Evolutionary conservation across 2,329 filamentous ascomycete genomes (phyloP).

Genomic region (Pseudopyrenochaeta lycopersici): DNA sequence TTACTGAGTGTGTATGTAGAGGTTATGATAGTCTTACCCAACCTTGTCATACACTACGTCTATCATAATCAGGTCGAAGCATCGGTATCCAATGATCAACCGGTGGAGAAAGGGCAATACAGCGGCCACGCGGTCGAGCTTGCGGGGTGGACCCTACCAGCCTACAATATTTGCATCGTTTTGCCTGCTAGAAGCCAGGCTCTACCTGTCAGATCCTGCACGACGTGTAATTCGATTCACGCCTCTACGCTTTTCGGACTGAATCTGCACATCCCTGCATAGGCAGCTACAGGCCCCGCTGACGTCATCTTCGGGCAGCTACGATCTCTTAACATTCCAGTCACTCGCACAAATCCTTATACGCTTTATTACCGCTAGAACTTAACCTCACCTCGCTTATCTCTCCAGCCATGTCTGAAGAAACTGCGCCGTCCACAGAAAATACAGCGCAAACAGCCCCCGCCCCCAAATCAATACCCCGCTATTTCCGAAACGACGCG

Average conservation of each 20-base stretch:
- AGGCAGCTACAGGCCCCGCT: conserved; percentile 14
- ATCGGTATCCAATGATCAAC: too few relatives aligned
- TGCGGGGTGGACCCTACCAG: not conserved
- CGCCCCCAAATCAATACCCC: conserved; percentile 43
- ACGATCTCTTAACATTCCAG: conserved; percentile 8
- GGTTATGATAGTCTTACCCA: too few relatives aligned
- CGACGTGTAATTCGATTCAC: not conserved
- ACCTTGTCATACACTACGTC: not conserved
- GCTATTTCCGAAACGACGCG: conserved; percentile 54
- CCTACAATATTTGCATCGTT: not conserved
- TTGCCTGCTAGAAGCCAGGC: not conserved
- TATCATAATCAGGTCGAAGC: not conserved
- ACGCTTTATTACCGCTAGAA: conserved; percentile 4
- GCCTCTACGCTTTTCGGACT: not conserved
- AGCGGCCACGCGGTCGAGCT: not conserved
- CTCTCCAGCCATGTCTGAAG: conserved; percentile 36
- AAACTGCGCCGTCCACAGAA: conserved; percentile 23
- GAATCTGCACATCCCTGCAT: not conserved
- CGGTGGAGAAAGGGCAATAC: too few relatives aligned
- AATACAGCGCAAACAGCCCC: conserved; percentile 27
- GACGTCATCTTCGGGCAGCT: conserved; percentile 22
- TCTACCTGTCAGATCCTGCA: not conserved
- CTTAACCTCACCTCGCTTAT: conserved; percentile 2
- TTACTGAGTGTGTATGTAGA: too few relatives aligned
- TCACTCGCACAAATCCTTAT: conserved; percentile 6